A percentile compares a stretch with the other conserved stretches of the same genome.
phyloP scores from a whole-genome alignment of 371 early-diverging fungal species.

The Mortierella sp. region DNA sequence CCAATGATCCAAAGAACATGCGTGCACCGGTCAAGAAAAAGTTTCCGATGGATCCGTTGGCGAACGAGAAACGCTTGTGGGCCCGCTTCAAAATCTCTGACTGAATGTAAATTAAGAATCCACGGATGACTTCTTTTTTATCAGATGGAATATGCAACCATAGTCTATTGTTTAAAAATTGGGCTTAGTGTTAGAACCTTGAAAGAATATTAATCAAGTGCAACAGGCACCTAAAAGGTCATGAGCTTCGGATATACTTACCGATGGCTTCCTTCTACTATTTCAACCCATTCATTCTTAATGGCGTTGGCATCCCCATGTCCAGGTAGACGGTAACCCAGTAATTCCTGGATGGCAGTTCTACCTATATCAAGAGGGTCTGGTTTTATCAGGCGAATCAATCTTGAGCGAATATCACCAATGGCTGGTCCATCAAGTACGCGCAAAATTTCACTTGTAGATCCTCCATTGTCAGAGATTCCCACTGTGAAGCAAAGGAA shows the following conservation, averaged over 20 bases:
- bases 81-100: conserved; percentile 74
- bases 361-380: conserved; percentile 56
- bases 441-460: conserved; percentile 73
- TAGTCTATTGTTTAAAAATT: conserved; percentile 48
- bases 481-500: conserved; percentile 63
- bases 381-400: conserved; percentile 70
- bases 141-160: conserved; percentile 72
- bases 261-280: conserved; percentile 78
- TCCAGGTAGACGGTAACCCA: conserved; percentile 73
- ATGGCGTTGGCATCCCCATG: conserved; percentile 64
- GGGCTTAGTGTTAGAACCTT: not conserved
- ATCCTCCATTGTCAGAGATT: conserved; percentile 81
- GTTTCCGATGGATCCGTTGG: conserved; percentile 81
- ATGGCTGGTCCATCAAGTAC: conserved; percentile 80
- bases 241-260: conserved; percentile 41
- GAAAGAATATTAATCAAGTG: not conserved
- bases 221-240: not conserved
- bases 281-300: conserved; percentile 74
- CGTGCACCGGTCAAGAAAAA: conserved; percentile 81
- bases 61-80: conserved; percentile 77
- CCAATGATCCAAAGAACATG: conserved; percentile 75
- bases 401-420: conserved; percentile 74
- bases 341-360: conserved; percentile 71
- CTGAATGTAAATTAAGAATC: conserved; percentile 76
- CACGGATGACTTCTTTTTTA: conserved; percentile 77